Base-by-base conservation (phyloP, 352 stramenopile species). In the Phytophthora pistaciae region DNA sequence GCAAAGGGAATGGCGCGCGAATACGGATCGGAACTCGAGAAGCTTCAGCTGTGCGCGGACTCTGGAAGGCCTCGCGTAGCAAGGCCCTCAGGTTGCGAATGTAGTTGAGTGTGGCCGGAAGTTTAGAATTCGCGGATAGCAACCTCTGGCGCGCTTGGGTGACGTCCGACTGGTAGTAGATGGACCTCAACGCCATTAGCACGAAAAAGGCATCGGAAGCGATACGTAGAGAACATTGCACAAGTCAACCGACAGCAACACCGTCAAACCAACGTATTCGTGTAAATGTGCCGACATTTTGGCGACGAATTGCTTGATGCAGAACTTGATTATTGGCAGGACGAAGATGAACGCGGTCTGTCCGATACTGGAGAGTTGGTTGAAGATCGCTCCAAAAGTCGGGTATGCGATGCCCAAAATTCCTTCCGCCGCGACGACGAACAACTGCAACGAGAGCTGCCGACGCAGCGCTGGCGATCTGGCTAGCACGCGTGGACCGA, bases 161-260 rank as follows among this genome's bases (percentile, higher is more conserved):
- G 1, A 36, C 9, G 20, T 50, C 21, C 9, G 21, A 48, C 25
- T 72, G 66, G 23, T 48, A 54, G 38, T 70, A 73, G 20, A 73
- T 73, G 3, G 60, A 62, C 3, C 55, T 48, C 11, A 77, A 42
- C 5, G 64, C 62, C 0, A 66, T 13, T 3, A 60, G 2, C 2
- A 70, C 56, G 7, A 64, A 57, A 48, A 77, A 56, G 1, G 70
- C 57, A 14, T 82, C 71, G 9, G 64, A 59, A 0, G 46, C 25
- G 18, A 78, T 77, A 71, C 38, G 49, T 79, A 83, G 4, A 83
- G 20, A 10, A 75, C 53, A 33, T 83, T 80, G 63, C 72, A 83
- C 3, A 80, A 59, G 23, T 83, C 75, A 11, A 80, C 75, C 0
- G 74, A 72, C 20, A 80, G 72, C 8, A 83, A 64, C 5, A 72